Conservation (phyloP, 129 eudicot species). For the Helichrysum umbraculigerum region DNA sequence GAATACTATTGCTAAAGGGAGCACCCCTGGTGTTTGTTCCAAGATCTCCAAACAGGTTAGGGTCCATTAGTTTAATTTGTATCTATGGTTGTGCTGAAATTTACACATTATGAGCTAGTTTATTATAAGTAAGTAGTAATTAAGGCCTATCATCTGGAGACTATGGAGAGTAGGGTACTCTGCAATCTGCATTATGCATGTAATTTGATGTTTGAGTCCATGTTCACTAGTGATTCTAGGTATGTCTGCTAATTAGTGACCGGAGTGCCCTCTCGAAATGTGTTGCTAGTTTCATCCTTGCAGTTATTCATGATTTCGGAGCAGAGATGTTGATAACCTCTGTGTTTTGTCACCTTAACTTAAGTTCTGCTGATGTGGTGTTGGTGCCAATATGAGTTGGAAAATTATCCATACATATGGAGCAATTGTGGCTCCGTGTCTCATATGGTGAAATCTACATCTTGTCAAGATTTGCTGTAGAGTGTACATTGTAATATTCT, state of each 20-base stretch:
- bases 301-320: not conserved
- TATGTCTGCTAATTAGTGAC: not conserved
- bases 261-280: not conserved
- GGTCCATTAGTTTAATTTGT: not conserved
- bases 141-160: not conserved
- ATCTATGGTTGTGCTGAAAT: slow-evolving; percentile 6
- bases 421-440: not conserved
- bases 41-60: slow-evolving; percentile 90
- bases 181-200: not conserved
- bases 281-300: not conserved
- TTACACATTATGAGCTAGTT: not conserved
- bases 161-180: not conserved
- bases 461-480: not conserved
- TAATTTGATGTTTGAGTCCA: not conserved
- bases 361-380: not conserved
- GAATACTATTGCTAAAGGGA: slow-evolving; percentile 89
- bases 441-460: not conserved
- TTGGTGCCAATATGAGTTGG: not conserved
- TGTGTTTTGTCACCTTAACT: not conserved
- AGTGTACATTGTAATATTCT: too few species aligned
- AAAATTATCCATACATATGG: not conserved
- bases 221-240: not conserved
- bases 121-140: too few species aligned
- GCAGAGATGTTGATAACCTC: not conserved
- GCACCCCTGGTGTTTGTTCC: slow-evolving; percentile 83